Evolutionary conservation across 495 filamentous ascomycete species (phyloP), one percentile per base, ranked within the genome.

Genomic region (Astrothelium subdiscretum): DNA sequence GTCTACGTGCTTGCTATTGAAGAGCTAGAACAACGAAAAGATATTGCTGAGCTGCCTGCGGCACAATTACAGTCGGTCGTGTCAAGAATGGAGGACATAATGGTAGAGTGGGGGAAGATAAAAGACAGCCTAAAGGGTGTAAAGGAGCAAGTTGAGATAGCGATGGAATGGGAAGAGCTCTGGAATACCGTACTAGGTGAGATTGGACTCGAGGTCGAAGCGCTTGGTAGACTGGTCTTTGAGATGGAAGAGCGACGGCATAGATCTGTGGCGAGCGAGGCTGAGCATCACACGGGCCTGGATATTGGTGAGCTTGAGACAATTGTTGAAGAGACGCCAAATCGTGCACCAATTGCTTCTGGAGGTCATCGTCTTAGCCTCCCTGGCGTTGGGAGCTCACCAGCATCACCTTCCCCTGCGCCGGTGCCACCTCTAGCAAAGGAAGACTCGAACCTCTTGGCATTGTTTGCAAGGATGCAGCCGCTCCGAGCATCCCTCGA

Each of bases 111-210:
- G 94, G 77, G 82, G 2, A 83, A 87, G 64, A 88, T 96, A 62
- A 86, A 88, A 67, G 78, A 70, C 18, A 86, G 87, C 20, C 73
- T 98, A 42, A 85, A 84, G 65, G 84, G 75, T 32, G 85, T 96
- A 57, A 95, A 96, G 69, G 82, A 83, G 42, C 91, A 96, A 65
- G 92, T 97, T 5, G 94, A 97, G 73, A 80, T 96, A 58, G 94
- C 94, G 8, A 92, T 97, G 90, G 94, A 98, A 67, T 98, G 92
- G 92, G 91, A 96, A 71, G 94, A 97, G 75, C 79, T 98, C 24
- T 97, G 92, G 92, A 89, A 88, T 66, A 89, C 80, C 69, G 91
- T 97, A 22, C 77, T 98, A 20, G 92, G 92, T 38, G 92, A 97
- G 74, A 96, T 98, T 51, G 88, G 89, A 40, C 82, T 86, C 60